Evolutionary conservation across 2,329 filamentous ascomycete genomes (phyloP).

Genomic region (Didymella segeticola): DNA sequence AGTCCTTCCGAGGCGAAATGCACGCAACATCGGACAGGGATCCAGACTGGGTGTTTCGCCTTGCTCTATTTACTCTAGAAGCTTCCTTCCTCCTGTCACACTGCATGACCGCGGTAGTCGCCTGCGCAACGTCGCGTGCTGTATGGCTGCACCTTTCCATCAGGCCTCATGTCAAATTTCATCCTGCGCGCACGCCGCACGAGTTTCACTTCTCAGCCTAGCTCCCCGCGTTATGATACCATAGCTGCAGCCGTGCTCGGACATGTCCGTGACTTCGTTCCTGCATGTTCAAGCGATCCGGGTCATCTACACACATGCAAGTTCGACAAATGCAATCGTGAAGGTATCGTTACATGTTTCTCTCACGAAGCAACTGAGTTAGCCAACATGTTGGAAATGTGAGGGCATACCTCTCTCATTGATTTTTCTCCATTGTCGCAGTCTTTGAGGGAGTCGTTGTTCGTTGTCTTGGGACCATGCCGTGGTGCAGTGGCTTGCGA

Average conservation of each 20-base stretch:
- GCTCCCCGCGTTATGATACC: slow-evolving; percentile 32
- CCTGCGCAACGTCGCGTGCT: slow-evolving; percentile 3
- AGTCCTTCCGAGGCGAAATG: slow-evolving; percentile 34
- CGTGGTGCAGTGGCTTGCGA: not conserved
- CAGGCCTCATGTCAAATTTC: slow-evolving; percentile 15
- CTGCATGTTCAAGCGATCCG: not conserved
- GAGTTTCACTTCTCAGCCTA: slow-evolving; percentile 19
- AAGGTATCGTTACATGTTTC: not conserved
- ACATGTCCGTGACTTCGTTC: slow-evolving; percentile 14
- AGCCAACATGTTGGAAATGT: too few relatives aligned
- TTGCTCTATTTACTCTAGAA: slow-evolving; percentile 25
- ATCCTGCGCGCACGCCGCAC: slow-evolving; percentile 16
- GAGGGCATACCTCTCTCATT: not conserved
- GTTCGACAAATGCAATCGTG: not conserved
- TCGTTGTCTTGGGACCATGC: not conserved
- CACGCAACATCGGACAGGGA: slow-evolving; percentile 20
- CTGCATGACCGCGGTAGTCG: slow-evolving; percentile 1
- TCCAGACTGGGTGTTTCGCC: slow-evolving; percentile 24
- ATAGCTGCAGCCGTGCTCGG: slow-evolving; percentile 19
- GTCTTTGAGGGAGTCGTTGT: not conserved
- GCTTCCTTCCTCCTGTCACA: slow-evolving; percentile 15
- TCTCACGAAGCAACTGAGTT: too few relatives aligned
- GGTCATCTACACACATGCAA: not conserved
- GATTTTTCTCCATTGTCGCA: not conserved
- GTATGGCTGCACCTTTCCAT: slow-evolving; percentile 8